These are phyloP conservation scores for Arctium lappa DNA, from an alignment of 129 eudicot species.

Conservation along the genomic window DNA sequence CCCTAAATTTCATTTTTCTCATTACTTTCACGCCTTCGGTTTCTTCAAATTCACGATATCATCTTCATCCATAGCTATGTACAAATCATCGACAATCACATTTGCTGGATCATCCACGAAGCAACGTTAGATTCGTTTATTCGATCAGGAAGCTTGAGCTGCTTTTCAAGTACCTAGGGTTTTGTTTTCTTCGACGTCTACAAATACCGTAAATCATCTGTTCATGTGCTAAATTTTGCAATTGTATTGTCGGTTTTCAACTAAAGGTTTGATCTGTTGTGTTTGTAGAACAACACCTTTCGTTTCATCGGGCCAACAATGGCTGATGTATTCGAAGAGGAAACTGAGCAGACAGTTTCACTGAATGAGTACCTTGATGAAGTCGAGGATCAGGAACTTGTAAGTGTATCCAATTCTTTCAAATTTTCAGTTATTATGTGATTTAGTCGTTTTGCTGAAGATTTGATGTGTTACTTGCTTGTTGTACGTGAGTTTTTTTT, in stretches of 20 bases:
- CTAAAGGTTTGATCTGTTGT: slow-evolving; percentile 4
- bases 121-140: slow-evolving; percentile 7
- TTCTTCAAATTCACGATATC: slow-evolving; percentile 10
- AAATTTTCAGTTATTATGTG: not conserved
- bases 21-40: slow-evolving; percentile 1
- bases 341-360: slow-evolving; percentile 63
- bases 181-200: slow-evolving; percentile 1
- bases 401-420: slow-evolving; percentile 16
- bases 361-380: slow-evolving; percentile 66
- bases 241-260: not conserved
- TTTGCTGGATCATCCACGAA: slow-evolving; percentile 3
- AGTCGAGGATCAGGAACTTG: slow-evolving; percentile 83
- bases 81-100: not conserved
- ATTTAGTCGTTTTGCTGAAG: not conserved
- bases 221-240: not conserved
- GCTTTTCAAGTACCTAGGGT: slow-evolving; percentile 25
- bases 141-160: slow-evolving; percentile 1
- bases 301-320: slow-evolving; percentile 26
- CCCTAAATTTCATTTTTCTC: slow-evolving; percentile 19
- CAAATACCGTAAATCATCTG: slow-evolving; percentile 9
- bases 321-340: slow-evolving; percentile 81
- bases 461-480: not conserved
- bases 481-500: not conserved
- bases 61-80: slow-evolving; percentile 1
- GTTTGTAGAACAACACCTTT: not conserved